Base-by-base conservation (phyloP, 2,329 filamentous ascomycete genomes). In the Paraphaeosphaeria minitans region DNA sequence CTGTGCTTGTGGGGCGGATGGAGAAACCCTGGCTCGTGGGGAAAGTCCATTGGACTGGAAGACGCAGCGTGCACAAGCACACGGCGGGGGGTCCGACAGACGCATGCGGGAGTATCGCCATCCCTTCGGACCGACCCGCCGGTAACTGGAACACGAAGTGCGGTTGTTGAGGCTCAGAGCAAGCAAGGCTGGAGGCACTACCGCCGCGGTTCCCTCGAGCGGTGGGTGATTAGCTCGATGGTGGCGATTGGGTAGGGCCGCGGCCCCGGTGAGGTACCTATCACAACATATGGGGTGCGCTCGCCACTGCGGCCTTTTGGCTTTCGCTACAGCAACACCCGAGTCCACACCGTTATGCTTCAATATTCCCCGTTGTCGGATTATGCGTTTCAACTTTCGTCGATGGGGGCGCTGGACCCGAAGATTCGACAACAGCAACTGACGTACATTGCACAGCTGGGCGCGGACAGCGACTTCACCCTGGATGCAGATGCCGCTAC, bases 381-480 rank as follows among this genome's bases (percentile, higher is more conserved):
- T 12, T 21, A 13, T 12, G 19, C 41, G 13, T 43, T 43, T 22
- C 41, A 21, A 4, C 41, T 13, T 2, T 43, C 41, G 9, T 43
- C 41, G 3, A 43, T 43, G 41, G 41, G 19, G 13, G 19, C 29
- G n/a, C 14, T 37, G 33, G 47, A 50, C 19, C 47, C 47, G 2
- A 39, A 50, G n/a, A 39, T 7, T 19, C 27, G 21, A 21, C 47
- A 50, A 13, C 19, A 39, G 29, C 47, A 50, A 24, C 37, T 19
- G 31, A 39, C 33, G n/a, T 50, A 50, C 33, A 50, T 50, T 14
- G 47, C 47, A n/a, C 47, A 50, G 19, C n/a, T 50, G 12, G 47
- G 31, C 8, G n/a, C 31, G 7, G 21, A 31, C 13, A 50, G 24
- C 8, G 33, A n/a, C 14, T 50, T 50, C 47, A 50, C 31, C 6